Evolutionary conservation across 768 basidiomycete species (phyloP), one percentile per base, ranked within the genome.

Genomic region (Suillus bovinus): DNA sequence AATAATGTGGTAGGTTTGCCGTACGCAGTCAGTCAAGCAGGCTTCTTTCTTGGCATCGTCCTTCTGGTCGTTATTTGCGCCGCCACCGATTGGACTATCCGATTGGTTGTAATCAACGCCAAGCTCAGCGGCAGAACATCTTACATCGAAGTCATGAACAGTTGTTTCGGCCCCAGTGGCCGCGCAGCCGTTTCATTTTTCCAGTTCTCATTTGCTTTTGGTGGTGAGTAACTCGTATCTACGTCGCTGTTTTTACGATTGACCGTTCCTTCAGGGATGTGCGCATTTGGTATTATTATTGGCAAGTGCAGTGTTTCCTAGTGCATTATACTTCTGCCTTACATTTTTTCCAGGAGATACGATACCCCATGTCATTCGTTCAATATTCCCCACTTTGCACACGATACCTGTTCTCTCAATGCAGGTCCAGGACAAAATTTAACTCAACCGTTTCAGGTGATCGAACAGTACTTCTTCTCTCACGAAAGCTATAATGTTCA

Each of bases 11-110:
- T 61, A 94, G 94, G 96, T 55, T 78, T 99, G 13, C 97, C 97
- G 2, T 99, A 98, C 71, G 96, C 97, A 41, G 77, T 99, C 57
- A 86, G 89, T 66, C 93, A 96, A 80, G 96, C 97, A 36, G 97
- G 97, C 2, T 95, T 99, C 77, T 82, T 97, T 68, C 86, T 85
- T 1, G 97, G 97, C 14, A 76, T 97, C 24, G 31, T 90, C n/a
- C 83, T 99, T 2, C 82, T 99, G 29, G 79, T 95, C 33, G 74
- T 87, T 0, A 79, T 99, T 11, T 96, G 91, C 58, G 82, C 75
- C 22, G 84, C 97, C 44, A 98, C 97, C n/a, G 92, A 93, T 75
- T 97, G 96, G 96, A 99, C 97, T 4, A 97, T 99, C 60, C 88
- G 95, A 20, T 86, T 99, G 34, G 96, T 99, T 59, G 93, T 99